Conservation (phyloP, 306 rosid species). For the Cicer pinnatifidum region DNA sequence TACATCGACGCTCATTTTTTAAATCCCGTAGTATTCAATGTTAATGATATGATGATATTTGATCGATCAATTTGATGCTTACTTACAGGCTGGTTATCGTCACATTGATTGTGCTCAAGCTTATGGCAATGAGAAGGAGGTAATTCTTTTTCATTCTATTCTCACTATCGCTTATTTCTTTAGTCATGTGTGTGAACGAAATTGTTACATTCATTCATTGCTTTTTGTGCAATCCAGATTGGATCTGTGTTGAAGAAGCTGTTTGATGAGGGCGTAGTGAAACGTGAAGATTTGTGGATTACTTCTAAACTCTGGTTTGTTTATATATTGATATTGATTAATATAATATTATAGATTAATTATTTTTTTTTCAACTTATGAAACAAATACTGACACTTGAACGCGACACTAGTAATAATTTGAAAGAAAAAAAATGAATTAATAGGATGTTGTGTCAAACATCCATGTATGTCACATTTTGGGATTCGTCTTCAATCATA, state of each 20-base stretch:
- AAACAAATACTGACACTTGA: too few species aligned
- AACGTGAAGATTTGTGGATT: slow-evolving; percentile 88
- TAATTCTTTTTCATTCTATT: slow-evolving; percentile 32
- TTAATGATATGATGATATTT: slow-evolving; percentile 23
- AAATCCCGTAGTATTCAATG: not conserved
- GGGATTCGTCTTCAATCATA: too few species aligned
- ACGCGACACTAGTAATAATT: too few species aligned
- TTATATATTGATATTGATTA: not conserved
- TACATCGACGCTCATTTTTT: not conserved
- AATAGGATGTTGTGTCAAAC: too few species aligned
- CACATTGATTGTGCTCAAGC: slow-evolving; percentile 86
- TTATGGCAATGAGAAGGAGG: slow-evolving; percentile 79
- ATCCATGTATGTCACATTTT: too few species aligned
- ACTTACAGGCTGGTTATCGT: slow-evolving; percentile 68
- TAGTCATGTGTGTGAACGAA: not conserved
- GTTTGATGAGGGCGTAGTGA: slow-evolving; percentile 73
- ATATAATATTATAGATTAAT: not conserved
- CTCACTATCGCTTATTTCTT: too few species aligned
- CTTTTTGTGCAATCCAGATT: slow-evolving; percentile 52
- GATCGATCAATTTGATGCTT: slow-evolving; percentile 25
- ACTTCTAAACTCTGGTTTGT: slow-evolving; percentile 86
- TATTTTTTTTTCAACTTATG: slow-evolving; percentile 16
- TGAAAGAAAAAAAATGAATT: too few species aligned
- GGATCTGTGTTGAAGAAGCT: slow-evolving; percentile 70
- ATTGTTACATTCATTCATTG: not conserved